Base-by-base conservation (phyloP, 257 asterid genomes). In the Marsdenia floribunda region DNA sequence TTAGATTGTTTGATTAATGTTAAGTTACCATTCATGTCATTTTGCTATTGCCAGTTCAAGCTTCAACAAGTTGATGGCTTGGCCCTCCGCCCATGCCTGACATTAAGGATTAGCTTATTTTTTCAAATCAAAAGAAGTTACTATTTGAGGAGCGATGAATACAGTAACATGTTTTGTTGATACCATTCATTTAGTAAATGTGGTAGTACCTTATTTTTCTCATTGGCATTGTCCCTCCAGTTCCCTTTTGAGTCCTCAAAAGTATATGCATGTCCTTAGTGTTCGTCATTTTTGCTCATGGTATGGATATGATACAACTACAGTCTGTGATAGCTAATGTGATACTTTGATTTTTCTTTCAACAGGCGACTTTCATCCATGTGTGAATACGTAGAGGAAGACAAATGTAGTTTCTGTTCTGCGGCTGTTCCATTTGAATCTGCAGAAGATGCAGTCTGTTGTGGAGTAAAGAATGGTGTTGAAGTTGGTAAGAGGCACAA, bases 361-460 rank as follows among this genome's bases (percentile, higher is more conserved):
- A 33, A 42, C 58, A 69, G 73, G 40, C 40, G 6, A 42, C 4
- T 69, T 69, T 69, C 58, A 21, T 69, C 40, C 12, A 46, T 70
- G 19, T 35, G 76, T 37, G 84, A 79, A 74, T 72, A 74, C 54
- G 83, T 79, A 78, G 81, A 16, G 77, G 83, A 86, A 33, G 97
- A 91, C 81, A 83, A 60, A 68, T 93, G 98, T 83, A 78, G 76
- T 74, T 86, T 84, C 80, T 93, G 97, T 82, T 86, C 92, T 60
- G 90, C 97, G 58, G 66, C 72, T 63, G 95, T 91, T 71, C 91
- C 96, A 54, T 91, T 91, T 64, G 91, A 90, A 77, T 86, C 97
- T 72, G 71, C 87, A 44, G 98, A 90, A 67, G 63, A 77, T 35
- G 96, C 96, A 29, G 40, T 81, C 71, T 94, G 96, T 85, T 75